These are phyloP conservation scores for Ganoderma multipileum DNA, from an alignment of 1,284 basidiomycete genomes.

Conservation along the genomic window DNA sequence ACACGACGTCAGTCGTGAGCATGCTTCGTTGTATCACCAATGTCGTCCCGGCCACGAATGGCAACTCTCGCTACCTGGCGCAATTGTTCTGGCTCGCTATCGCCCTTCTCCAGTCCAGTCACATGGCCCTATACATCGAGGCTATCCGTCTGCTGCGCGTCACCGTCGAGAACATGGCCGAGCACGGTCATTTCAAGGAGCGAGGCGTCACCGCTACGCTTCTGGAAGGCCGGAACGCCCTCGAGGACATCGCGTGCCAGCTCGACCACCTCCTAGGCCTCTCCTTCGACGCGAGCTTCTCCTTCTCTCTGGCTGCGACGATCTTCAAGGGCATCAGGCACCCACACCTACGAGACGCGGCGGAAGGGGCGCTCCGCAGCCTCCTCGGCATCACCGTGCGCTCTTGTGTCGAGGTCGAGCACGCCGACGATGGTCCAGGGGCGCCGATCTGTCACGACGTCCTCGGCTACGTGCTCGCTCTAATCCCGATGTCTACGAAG, in stretches of 20 bases:
- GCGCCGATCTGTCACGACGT: constrained; percentile 62
- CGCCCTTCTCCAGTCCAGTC: constrained; percentile 79
- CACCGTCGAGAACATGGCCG: constrained; percentile 72
- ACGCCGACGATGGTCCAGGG: constrained; percentile 46
- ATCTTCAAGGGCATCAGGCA: constrained; percentile 88
- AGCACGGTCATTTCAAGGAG: constrained; percentile 61
- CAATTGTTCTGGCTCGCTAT: constrained; percentile 89
- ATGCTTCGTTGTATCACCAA: constrained; percentile 88
- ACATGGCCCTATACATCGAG: constrained; percentile 77
- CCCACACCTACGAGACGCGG: constrained; percentile 64
- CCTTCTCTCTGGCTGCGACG: constrained; percentile 82
- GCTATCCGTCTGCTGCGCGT: constrained; percentile 70
- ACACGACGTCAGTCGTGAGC: constrained; percentile 79
- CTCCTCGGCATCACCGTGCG: constrained; percentile 64
- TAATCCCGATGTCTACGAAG: constrained; percentile 75
- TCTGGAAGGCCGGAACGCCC: constrained; percentile 66
- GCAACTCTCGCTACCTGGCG: constrained; percentile 75
- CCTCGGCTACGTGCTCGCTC: constrained; percentile 83
- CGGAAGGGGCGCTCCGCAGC: constrained; percentile 62
- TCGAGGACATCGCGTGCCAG: constrained; percentile 76
- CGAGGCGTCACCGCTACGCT: constrained; percentile 64
- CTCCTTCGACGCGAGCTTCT: constrained; percentile 82
- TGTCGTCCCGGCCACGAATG: constrained; percentile 73
- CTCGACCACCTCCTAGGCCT: constrained; percentile 78
- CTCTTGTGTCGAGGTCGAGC: constrained; percentile 47